phyloP scores from a whole-genome alignment of 2,329 filamentous ascomycete genomes.

The Cytospora piceicola region DNA sequence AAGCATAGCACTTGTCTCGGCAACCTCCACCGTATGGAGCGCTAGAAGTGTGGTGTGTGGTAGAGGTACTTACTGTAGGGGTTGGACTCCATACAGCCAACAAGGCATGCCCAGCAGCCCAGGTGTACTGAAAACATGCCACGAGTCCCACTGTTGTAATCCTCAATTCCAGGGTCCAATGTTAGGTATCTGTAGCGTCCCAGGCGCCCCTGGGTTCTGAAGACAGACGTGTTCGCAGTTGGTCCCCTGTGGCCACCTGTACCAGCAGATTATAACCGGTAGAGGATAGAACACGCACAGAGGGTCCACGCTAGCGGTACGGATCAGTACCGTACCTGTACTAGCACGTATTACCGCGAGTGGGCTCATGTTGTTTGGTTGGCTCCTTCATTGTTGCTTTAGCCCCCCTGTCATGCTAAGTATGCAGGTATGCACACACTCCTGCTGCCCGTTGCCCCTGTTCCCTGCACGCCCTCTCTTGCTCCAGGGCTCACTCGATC shows the following conservation, averaged over 20 bases:
- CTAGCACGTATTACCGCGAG: neutral
- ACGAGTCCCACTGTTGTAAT: neutral
- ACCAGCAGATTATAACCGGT: neutral
- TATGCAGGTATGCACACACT: constrained; percentile 22
- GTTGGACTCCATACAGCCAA: too few relatives aligned
- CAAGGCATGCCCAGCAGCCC: neutral
- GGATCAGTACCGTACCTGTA: neutral
- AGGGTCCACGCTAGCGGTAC: neutral
- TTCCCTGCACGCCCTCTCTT: constrained; percentile 21
- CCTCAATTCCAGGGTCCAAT: neutral
- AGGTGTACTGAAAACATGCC: neutral
- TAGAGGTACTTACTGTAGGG: too few relatives aligned
- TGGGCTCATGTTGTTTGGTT: neutral
- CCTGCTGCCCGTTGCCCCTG: constrained; percentile 26
- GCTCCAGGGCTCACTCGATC: constrained; percentile 10
- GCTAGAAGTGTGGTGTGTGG: neutral
- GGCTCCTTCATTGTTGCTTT: neutral
- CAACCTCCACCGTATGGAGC: neutral
- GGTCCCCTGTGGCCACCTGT: neutral
- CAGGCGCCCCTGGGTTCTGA: neutral
- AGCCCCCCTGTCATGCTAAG: neutral
- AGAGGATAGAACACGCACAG: neutral
- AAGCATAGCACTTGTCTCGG: neutral
- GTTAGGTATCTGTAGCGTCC: neutral
- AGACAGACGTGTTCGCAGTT: neutral